phyloP scores from a whole-genome alignment of 345 rosid genomes.

The Adansonia digitata region DNA sequence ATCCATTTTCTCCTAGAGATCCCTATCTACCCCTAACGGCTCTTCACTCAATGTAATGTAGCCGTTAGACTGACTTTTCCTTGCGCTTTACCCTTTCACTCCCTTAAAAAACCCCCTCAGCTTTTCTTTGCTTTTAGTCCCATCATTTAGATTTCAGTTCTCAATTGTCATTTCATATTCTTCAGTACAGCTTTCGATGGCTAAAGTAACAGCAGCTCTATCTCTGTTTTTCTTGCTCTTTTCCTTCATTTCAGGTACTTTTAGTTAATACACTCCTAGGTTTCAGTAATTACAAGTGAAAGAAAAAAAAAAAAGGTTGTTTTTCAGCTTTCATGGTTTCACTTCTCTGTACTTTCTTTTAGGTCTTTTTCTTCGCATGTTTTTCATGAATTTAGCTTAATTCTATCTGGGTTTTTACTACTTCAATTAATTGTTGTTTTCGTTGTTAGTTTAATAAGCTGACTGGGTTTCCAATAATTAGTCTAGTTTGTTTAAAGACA shows the following conservation, averaged over 20 bases:
- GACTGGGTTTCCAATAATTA: background rate
- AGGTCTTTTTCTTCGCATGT: background rate
- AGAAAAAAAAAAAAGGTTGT: background rate
- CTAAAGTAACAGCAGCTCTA: conserved; percentile 17
- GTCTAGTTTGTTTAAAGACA: too few relatives aligned
- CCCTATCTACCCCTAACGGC: conserved; percentile 5
- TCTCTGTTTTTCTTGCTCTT: conserved; percentile 20
- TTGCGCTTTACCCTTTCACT: background rate
- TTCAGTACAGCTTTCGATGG: conserved; percentile 6
- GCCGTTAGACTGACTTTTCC: conserved; percentile 13
- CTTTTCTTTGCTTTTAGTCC: background rate
- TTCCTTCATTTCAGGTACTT: conserved; percentile 29
- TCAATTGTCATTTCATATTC: background rate
- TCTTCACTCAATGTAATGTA: conserved; percentile 8
- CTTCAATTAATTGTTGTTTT: background rate
- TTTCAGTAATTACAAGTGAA: background rate
- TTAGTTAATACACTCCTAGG: background rate
- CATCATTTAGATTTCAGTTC: background rate
- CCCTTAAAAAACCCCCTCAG: background rate
- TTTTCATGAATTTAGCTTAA: background rate
- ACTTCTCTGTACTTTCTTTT: background rate
- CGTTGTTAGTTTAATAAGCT: background rate
- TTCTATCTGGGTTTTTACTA: background rate
- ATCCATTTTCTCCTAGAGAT: background rate
- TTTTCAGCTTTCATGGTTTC: background rate